Conservation (phyloP, 495 filamentous ascomycete genomes). For the Hyaloscypha bicolor region DNA sequence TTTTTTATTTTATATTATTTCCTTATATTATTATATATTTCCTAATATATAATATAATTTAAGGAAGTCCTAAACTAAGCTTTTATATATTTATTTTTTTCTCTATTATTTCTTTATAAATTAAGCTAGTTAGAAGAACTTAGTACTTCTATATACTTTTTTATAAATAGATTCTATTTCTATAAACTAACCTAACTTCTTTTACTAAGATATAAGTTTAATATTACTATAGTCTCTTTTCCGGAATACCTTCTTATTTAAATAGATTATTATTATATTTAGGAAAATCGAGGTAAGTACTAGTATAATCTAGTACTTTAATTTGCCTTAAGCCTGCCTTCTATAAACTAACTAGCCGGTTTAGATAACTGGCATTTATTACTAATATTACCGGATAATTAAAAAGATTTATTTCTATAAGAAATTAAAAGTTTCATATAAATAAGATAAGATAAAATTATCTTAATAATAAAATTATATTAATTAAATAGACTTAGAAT, state of each 20-base stretch:
- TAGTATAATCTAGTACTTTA: constrained; percentile 18
- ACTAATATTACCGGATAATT: constrained; percentile 8
- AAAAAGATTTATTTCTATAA: not conserved
- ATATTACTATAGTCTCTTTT: constrained; percentile 3
- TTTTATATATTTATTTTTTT: constrained; percentile 45
- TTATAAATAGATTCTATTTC: constrained; percentile 27
- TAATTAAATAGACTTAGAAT: too few species aligned
- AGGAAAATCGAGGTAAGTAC: not conserved
- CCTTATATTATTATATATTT: too few species aligned
- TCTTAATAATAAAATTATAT: not conserved
- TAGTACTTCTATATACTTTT: too few species aligned
- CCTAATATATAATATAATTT: constrained; percentile 44
- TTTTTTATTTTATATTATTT: too few species aligned
- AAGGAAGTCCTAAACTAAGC: constrained; percentile 38
- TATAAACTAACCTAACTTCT: constrained; percentile 1
- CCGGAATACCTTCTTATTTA: constrained; percentile 21
- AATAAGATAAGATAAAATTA: constrained; percentile 7
- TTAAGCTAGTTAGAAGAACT: too few species aligned
- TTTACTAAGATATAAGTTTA: constrained; percentile 14
- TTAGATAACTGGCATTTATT: constrained; percentile 12
- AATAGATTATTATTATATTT: not conserved
- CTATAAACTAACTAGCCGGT: constrained; percentile 8
- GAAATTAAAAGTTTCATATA: constrained; percentile 4
- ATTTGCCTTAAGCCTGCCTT: constrained; percentile 15
- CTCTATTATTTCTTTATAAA: too few species aligned